Percentiles rank a stretch among this genome's conserved stretches.
phyloP scores from a whole-genome alignment of 257 asterid species.

The Nicotiana attenuata region DNA sequence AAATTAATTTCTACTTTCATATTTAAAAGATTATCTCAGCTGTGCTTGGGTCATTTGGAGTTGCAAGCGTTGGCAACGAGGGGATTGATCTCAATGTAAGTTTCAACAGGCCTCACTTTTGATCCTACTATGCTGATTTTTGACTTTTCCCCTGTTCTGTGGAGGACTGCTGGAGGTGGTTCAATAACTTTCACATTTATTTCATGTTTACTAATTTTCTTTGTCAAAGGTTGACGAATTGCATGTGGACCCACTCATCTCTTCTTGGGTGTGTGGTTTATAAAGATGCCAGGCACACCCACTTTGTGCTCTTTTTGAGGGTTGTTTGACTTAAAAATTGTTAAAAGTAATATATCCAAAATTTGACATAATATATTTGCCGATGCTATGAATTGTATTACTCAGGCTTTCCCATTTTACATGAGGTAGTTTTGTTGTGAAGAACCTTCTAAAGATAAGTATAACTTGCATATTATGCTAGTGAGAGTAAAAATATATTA shows the following conservation, averaged over 20 bases:
- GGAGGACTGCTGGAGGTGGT: neutral
- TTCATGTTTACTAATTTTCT: neutral
- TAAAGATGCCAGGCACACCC: neutral
- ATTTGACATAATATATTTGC: neutral
- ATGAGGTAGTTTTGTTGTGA: neutral
- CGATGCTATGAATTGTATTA: neutral
- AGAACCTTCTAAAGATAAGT: neutral
- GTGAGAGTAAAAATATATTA: neutral
- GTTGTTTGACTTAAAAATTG: neutral
- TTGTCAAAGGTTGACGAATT: neutral
- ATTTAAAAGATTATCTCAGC: conserved; percentile 56
- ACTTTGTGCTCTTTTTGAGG: neutral
- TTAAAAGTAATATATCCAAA: neutral
- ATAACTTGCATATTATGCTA: neutral
- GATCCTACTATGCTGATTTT: neutral
- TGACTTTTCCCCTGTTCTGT: neutral
- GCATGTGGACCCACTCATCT: neutral
- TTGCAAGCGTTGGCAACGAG: conserved; percentile 57
- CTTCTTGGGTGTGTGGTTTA: neutral
- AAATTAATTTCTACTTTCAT: conserved; percentile 2
- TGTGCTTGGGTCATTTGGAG: conserved; percentile 54
- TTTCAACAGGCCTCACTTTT: conserved; percentile 3
- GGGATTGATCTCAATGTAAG: conserved; percentile 79
- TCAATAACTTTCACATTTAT: neutral
- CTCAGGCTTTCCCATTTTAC: neutral